phyloP scores from a whole-genome alignment of 345 rosid species.

The Salix purpurea region DNA sequence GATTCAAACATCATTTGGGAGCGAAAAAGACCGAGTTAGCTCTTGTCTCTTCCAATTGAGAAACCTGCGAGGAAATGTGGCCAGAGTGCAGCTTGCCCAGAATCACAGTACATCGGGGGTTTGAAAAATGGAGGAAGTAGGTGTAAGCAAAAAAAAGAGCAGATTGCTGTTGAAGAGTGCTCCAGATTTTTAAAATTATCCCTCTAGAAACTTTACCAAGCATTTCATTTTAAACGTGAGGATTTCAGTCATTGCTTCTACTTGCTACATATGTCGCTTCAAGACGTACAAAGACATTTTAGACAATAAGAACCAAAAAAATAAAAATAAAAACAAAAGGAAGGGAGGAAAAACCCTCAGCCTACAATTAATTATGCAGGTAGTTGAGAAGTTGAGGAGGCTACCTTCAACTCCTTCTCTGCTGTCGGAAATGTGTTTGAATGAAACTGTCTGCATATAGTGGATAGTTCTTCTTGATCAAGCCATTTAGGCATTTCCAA shows the following conservation, averaged over 20 bases:
- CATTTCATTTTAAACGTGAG: not conserved
- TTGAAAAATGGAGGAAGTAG: not conserved
- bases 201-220: not conserved
- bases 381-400: constrained; percentile 16
- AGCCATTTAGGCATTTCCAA: constrained; percentile 96
- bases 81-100: not conserved
- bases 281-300: constrained; percentile 3
- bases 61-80: not conserved
- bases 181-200: not conserved
- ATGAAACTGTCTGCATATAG: constrained; percentile 85
- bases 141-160: not conserved
- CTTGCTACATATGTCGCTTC: not conserved
- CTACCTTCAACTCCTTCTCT: constrained; percentile 43
- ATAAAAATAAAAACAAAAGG: not conserved
- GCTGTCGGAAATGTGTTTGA: constrained; percentile 73
- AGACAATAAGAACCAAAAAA: not conserved
- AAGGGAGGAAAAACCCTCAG: not conserved
- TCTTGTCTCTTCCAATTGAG: not conserved
- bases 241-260: constrained; percentile 3
- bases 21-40: not conserved
- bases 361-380: constrained; percentile 3
- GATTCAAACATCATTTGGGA: not conserved
- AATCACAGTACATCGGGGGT: not conserved
- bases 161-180: not conserved
- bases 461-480: constrained; percentile 87